Evolutionary conservation across 257 asterid species (phyloP).

Genomic region (Avicennia marina): DNA sequence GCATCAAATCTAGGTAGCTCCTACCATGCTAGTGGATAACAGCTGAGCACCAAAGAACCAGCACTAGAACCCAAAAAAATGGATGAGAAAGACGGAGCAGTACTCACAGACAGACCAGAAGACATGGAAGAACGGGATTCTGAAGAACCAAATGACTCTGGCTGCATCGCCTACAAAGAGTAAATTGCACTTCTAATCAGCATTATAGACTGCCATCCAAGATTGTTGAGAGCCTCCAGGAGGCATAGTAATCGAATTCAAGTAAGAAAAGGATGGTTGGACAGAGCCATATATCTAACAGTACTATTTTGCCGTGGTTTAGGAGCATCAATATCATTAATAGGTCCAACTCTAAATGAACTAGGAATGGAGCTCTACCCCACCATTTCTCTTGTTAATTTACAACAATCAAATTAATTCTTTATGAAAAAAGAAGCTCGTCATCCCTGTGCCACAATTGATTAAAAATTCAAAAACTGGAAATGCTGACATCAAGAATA

Average conservation of each 20-base stretch:
- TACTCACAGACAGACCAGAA: constrained; percentile 21
- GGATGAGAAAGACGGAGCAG: constrained; percentile 23
- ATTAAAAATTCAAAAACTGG: neutral
- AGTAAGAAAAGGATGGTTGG: constrained; percentile 29
- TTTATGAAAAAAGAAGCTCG: neutral
- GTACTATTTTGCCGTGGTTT: constrained; percentile 15
- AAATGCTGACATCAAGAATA: neutral
- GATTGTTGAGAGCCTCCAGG: constrained; percentile 28
- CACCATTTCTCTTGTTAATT: constrained; percentile 13
- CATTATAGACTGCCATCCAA: neutral
- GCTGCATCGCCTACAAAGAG: constrained; percentile 27
- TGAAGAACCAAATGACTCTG: constrained; percentile 23
- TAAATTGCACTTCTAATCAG: constrained; percentile 14
- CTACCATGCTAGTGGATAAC: constrained; percentile 28
- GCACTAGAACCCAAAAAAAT: constrained; percentile 25
- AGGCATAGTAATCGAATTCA: constrained; percentile 23
- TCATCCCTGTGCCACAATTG: neutral
- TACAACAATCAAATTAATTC: neutral
- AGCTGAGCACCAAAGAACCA: constrained; percentile 19
- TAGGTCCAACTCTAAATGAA: constrained; percentile 9
- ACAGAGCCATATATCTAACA: constrained; percentile 18
- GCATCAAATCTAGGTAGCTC: constrained; percentile 16
- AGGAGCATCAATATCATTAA: constrained; percentile 12
- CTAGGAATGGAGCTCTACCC: constrained; percentile 21
- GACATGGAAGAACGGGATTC: constrained; percentile 20